Percentiles rank a stretch among this genome's conserved stretches.
Conservation (phyloP, 1,284 basidiomycete species). For the Apiotrichum mycotoxinovorans region DNA sequence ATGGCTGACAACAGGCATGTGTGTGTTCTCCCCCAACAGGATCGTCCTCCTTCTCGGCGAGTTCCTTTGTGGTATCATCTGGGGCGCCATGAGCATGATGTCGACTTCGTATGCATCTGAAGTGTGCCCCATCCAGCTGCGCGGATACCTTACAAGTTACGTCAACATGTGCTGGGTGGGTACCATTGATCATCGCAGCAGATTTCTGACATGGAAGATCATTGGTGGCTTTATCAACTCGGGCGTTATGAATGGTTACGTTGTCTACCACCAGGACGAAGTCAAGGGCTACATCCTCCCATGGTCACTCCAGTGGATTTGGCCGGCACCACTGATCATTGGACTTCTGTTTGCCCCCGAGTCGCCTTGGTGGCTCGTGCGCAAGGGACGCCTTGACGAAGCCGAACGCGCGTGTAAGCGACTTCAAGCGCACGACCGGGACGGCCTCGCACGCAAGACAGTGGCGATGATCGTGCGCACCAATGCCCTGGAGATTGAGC, state of each 20-base stretch:
- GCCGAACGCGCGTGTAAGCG: background rate
- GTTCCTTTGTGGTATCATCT: slow-evolving; percentile 40
- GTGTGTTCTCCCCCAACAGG: slow-evolving; percentile 36
- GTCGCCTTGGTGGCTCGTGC: slow-evolving; percentile 31
- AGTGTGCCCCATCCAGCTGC: slow-evolving; percentile 46
- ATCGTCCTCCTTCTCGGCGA: slow-evolving; percentile 37
- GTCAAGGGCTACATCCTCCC: background rate
- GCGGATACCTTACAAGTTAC: slow-evolving; percentile 32
- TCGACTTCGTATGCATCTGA: slow-evolving; percentile 53
- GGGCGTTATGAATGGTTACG: slow-evolving; percentile 2
- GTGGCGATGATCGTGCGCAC: slow-evolving; percentile 34
- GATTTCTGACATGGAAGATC: slow-evolving; percentile 30
- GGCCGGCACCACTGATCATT: slow-evolving; percentile 35
- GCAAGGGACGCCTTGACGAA: slow-evolving; percentile 24
- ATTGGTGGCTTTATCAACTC: slow-evolving; percentile 1
- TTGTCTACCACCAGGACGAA: background rate
- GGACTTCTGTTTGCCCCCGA: slow-evolving; percentile 27
- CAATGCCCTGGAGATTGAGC: slow-evolving; percentile 23
- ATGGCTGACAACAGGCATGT: slow-evolving; percentile 24
- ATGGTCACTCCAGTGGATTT: slow-evolving; percentile 42
- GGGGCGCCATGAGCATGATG: slow-evolving; percentile 46
- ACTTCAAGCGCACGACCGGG: background rate
- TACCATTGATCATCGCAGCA: background rate
- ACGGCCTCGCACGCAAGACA: slow-evolving; percentile 24
- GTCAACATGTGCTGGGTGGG: slow-evolving; percentile 55